A percentile compares a stretch with the other conserved stretches of the same genome.
Evolutionary conservation across 768 basidiomycete genomes (phyloP).

Genomic region (Rhizopogon sp.): DNA sequence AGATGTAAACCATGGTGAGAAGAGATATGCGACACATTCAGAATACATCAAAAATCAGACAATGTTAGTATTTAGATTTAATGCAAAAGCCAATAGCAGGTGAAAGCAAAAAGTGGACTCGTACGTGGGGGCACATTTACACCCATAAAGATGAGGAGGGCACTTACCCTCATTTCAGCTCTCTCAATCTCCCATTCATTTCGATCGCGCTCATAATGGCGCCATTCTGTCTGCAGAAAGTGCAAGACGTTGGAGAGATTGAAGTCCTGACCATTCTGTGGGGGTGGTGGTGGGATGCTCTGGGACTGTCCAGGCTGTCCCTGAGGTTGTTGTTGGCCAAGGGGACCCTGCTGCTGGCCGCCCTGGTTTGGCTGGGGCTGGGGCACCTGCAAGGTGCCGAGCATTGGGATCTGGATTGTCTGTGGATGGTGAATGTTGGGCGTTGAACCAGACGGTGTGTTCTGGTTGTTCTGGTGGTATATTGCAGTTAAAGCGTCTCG

Average conservation of each 20-base stretch:
- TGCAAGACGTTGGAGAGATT: conserved; percentile 93
- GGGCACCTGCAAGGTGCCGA: conserved; percentile 64
- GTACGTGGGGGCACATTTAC: not conserved
- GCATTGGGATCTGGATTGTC: conserved; percentile 60
- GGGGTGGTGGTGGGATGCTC: conserved; percentile 66
- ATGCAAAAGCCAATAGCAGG: not conserved
- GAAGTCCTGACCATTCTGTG: conserved; percentile 87
- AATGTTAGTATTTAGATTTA: not conserved
- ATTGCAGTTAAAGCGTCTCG: conserved; percentile 26
- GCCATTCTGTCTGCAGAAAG: conserved; percentile 97
- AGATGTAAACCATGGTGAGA: conserved; percentile 7
- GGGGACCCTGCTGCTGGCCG: conserved; percentile 43
- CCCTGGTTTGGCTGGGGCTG: conserved; percentile 40
- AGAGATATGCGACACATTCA: conserved; percentile 24
- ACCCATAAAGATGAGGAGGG: not conserved
- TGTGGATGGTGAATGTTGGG: conserved; percentile 33
- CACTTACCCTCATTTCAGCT: conserved; percentile 94
- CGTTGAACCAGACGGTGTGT: conserved; percentile 10
- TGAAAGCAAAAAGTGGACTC: not conserved
- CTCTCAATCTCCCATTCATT: conserved; percentile 99
- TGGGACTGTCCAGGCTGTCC: conserved; percentile 52
- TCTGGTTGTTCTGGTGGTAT: conserved; percentile 25
- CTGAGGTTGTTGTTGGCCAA: conserved; percentile 36
- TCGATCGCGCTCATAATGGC: conserved; percentile 94
- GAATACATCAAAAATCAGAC: conserved; percentile 12